Conservation (phyloP, 768 basidiomycete species). For the Lactifluus volemus region DNA sequence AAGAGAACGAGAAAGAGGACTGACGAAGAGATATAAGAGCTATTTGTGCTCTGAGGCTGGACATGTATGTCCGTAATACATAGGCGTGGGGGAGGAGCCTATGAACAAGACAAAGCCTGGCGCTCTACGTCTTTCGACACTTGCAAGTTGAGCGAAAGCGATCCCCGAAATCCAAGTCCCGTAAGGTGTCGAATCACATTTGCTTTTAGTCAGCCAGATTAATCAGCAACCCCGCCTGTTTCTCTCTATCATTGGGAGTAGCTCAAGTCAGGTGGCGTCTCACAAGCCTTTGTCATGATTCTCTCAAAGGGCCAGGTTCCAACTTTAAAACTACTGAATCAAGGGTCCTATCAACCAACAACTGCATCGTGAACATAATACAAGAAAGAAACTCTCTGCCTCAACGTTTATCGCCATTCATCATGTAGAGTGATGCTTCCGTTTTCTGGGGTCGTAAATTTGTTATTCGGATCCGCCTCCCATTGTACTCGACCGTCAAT, state of each 20-base stretch:
- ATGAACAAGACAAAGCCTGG: too few species aligned
- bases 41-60: too few species aligned
- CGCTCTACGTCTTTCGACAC: too few species aligned
- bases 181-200: too few species aligned
- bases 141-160: too few species aligned
- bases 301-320: background rate
- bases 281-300: background rate
- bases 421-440: constrained; percentile 26
- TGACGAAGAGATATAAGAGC: too few species aligned
- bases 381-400: background rate
- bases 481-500: constrained; percentile 32
- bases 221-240: too few species aligned
- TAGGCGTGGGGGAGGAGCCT: too few species aligned
- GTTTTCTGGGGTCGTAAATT: constrained; percentile 38
- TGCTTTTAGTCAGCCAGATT: too few species aligned
- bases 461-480: constrained; percentile 60
- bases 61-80: too few species aligned
- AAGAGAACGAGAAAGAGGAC: too few species aligned
- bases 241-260: background rate
- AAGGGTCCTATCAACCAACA: background rate
- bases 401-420: constrained; percentile 24
- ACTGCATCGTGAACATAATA: background rate
- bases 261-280: background rate
- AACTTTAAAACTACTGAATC: background rate
- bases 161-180: too few species aligned